Conservation (phyloP, 2,329 filamentous ascomycete species). For the Dactylellina haptotyla region DNA sequence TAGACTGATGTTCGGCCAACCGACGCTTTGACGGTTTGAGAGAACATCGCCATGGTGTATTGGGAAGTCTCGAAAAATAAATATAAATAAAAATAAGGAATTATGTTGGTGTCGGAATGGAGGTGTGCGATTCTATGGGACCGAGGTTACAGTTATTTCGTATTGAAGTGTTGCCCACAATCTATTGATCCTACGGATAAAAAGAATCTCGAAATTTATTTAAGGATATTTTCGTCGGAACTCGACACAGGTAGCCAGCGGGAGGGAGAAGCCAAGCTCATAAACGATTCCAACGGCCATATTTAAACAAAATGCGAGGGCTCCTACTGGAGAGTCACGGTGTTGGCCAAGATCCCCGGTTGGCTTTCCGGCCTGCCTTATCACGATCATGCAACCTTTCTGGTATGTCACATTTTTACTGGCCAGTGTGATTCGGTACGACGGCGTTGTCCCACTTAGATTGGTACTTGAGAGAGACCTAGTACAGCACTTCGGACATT, state of each 20-base stretch:
- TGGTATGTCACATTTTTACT: conserved; percentile 32
- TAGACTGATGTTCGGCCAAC: conserved; percentile 42
- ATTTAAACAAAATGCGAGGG: conserved; percentile 1
- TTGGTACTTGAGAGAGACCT: not conserved
- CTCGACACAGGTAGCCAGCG: too few species aligned
- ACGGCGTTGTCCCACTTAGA: conserved; percentile 44
- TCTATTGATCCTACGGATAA: too few species aligned
- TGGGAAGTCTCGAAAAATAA: not conserved
- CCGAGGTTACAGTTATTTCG: too few species aligned
- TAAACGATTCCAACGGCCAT: not conserved
- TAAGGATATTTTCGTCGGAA: too few species aligned
- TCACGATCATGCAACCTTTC: conserved; percentile 40
- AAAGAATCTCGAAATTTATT: too few species aligned
- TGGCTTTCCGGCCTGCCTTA: conserved; percentile 21
- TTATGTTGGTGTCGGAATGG: too few species aligned
- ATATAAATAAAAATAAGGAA: not conserved
- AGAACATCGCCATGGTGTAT: conserved; percentile 34
- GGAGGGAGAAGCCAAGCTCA: not conserved
- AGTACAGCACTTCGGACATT: conserved; percentile 38
- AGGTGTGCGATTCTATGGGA: too few species aligned
- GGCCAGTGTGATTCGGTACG: conserved; percentile 11
- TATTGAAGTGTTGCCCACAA: too few species aligned
- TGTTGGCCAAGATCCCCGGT: conserved; percentile 6
- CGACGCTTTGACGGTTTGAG: conserved; percentile 25
- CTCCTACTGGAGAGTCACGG: conserved; percentile 8